A percentile compares a stretch with the other conserved stretches of the same genome.
Evolutionary conservation across 176 grass and related monocot genomes (phyloP).

Genomic region (Oryza brachyantha): DNA sequence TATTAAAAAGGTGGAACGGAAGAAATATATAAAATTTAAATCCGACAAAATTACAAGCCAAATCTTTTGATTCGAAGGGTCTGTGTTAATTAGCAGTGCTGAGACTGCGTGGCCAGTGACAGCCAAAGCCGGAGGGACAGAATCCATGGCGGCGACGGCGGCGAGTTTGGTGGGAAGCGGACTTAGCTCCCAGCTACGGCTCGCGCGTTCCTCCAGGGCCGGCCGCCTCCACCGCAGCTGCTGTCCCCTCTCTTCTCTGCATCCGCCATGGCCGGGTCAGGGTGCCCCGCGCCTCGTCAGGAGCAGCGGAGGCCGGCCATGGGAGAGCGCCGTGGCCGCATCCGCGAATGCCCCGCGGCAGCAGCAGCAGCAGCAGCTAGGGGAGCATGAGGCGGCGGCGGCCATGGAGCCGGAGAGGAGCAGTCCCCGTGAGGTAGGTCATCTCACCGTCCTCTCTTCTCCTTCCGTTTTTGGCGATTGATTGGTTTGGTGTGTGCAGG

Average conservation of each 20-base stretch:
- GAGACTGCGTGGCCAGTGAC: too few relatives aligned
- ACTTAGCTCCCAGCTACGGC: background rate
- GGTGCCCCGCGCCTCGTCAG: slow-evolving; percentile 2
- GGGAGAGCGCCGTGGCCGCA: background rate
- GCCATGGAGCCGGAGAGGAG: slow-evolving; percentile 27
- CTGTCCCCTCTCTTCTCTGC: background rate
- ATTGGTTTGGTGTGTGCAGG: slow-evolving; percentile 24
- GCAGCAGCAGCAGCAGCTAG: background rate
- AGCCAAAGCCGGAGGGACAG: too few relatives aligned
- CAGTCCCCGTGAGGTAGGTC: slow-evolving; percentile 41
- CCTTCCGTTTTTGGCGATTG: background rate
- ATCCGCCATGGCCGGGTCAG: background rate
- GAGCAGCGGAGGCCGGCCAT: background rate
- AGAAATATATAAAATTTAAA: too few relatives aligned
- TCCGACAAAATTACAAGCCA: too few relatives aligned
- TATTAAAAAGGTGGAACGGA: too few relatives aligned
- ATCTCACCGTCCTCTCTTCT: background rate
- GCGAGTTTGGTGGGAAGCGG: background rate
- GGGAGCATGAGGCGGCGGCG: background rate
- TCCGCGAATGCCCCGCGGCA: background rate
- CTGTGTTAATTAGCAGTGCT: too few relatives aligned
- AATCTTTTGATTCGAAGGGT: too few relatives aligned
- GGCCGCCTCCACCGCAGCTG: background rate
- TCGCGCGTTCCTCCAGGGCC: background rate
- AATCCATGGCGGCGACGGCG: slow-evolving; percentile 28